Conservation (phyloP, 2,329 filamentous ascomycete genomes). For the Aschersonia sp. region DNA sequence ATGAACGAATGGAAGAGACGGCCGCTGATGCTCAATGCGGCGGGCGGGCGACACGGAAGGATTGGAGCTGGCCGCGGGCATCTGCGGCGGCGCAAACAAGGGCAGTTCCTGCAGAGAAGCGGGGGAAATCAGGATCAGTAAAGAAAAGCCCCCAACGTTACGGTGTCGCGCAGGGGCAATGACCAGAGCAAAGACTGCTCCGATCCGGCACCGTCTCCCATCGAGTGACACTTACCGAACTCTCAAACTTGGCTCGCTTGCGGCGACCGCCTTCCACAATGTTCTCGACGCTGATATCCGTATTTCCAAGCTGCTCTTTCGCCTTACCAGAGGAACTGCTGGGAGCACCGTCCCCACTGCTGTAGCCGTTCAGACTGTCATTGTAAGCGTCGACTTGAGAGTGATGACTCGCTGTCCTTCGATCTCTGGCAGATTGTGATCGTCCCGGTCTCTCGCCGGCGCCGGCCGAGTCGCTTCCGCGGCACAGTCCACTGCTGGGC, state of each 20-base stretch:
- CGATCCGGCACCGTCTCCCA: not conserved
- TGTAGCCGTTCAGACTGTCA: constrained; percentile 62
- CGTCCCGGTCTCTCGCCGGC: constrained; percentile 50
- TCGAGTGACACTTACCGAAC: constrained; percentile 60
- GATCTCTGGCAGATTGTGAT: constrained; percentile 53
- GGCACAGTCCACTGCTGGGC: constrained; percentile 50
- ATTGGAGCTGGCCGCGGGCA: constrained; percentile 88
- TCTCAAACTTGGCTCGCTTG: constrained; percentile 90
- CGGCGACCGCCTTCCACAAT: constrained; percentile 93
- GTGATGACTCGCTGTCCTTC: constrained; percentile 26
- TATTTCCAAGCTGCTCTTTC: constrained; percentile 81
- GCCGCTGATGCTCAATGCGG: constrained; percentile 57
- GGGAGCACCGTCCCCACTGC: constrained; percentile 72
- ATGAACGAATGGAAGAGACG: constrained; percentile 61
- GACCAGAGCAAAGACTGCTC: not conserved
- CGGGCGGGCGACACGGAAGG: constrained; percentile 91
- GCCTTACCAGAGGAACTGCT: constrained; percentile 58
- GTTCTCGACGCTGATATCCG: constrained; percentile 95
- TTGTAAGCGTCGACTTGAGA: constrained; percentile 43
- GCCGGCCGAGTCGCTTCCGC: constrained; percentile 61
- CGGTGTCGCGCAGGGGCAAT: not conserved
- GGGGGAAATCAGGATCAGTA: no score
- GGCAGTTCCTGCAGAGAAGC: constrained; percentile 61
- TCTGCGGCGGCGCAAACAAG: constrained; percentile 84
- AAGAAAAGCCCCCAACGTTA: no score